These are phyloP conservation scores for Hypericum androsaemum DNA, from an alignment of 345 rosid genomes.

Conservation along the genomic window DNA sequence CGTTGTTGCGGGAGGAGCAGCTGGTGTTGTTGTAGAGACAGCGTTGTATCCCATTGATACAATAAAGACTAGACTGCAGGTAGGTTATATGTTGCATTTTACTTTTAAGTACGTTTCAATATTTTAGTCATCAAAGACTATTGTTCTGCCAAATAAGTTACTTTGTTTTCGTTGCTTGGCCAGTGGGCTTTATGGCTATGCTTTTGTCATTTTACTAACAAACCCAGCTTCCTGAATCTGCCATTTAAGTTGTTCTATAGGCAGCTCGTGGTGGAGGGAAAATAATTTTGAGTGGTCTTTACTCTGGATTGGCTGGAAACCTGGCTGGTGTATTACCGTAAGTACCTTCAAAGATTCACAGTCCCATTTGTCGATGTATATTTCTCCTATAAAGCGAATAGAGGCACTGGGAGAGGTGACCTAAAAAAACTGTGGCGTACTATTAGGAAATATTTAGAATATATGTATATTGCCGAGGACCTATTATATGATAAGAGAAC, in stretches of 20 bases:
- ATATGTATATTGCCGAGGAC: too few species aligned
- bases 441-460: too few species aligned
- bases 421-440: too few species aligned
- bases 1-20: conserved; percentile 82
- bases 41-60: conserved; percentile 92
- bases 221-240: conserved; percentile 1
- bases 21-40: conserved; percentile 93
- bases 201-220: background rate
- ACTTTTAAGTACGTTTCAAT: too few species aligned
- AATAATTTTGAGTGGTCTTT: conserved; percentile 72
- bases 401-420: too few species aligned
- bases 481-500: too few species aligned
- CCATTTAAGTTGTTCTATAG: conserved; percentile 20
- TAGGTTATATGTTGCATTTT: conserved; percentile 21
- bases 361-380: too few species aligned
- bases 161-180: conserved; percentile 2
- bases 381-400: too few species aligned
- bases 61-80: conserved; percentile 92
- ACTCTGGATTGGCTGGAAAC: conserved; percentile 93
- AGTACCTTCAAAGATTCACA: conserved; percentile 19
- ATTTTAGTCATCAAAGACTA: too few species aligned
- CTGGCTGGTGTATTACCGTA: conserved; percentile 93
- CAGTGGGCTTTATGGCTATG: background rate
- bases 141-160: too few species aligned
- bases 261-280: conserved; percentile 84